Evolutionary conservation across 805 yeast species (phyloP).

Genomic region (Saturnispora halmiae): DNA sequence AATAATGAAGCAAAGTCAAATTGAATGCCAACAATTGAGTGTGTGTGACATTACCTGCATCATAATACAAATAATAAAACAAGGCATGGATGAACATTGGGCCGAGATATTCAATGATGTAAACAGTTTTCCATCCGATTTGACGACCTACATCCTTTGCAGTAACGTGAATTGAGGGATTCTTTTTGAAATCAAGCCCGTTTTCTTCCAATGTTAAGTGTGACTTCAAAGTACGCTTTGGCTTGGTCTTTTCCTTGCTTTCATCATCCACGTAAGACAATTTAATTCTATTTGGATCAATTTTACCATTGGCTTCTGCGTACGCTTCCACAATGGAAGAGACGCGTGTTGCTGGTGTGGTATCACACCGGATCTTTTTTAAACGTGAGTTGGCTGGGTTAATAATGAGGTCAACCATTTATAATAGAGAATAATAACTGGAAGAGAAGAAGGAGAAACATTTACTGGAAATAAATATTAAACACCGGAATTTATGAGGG

Average conservation of each 20-base stretch:
- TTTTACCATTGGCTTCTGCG: slow-evolving; percentile 30
- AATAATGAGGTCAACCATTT: slow-evolving; percentile 43
- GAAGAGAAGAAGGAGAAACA: background rate
- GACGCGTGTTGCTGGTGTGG: slow-evolving; percentile 29
- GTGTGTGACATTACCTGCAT: slow-evolving; percentile 33
- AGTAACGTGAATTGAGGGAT: slow-evolving; percentile 37
- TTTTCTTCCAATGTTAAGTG: slow-evolving; percentile 38
- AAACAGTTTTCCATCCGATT: slow-evolving; percentile 88
- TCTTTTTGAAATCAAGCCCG: slow-evolving; percentile 28
- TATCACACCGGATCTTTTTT: slow-evolving; percentile 37
- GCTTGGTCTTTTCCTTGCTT: slow-evolving; percentile 24
- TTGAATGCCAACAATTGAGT: slow-evolving; percentile 48
- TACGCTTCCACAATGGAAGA: slow-evolving; percentile 33
- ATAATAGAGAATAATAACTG: background rate
- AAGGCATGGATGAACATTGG: slow-evolving; percentile 76
- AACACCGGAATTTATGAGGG: no score
- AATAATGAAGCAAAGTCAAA: slow-evolving; percentile 63
- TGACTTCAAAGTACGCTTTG: slow-evolving; percentile 37
- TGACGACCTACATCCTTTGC: slow-evolving; percentile 93
- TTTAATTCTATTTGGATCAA: slow-evolving; percentile 45
- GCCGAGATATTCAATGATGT: slow-evolving; percentile 78
- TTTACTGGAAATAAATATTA: background rate
- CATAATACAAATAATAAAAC: slow-evolving; percentile 40
- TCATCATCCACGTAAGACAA: slow-evolving; percentile 34
- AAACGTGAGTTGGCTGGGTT: slow-evolving; percentile 54